Conservation (phyloP, 2,329 filamentous ascomycete species). For the Amauroascus verrucosus region DNA sequence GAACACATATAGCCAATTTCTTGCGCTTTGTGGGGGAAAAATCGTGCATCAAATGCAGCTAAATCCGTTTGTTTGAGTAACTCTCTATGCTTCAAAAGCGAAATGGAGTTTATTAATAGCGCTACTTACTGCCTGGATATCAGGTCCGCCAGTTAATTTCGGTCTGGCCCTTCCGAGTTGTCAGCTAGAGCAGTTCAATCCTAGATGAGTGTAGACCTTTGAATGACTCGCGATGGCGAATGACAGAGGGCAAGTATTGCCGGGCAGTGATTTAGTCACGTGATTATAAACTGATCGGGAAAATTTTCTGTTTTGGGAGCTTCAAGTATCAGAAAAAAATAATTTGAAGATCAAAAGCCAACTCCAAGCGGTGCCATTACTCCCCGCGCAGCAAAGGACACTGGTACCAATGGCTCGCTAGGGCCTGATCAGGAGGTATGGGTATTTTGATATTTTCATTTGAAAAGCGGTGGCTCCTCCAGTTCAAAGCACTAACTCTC, state of each 20-base stretch:
- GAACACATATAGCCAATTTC: neutral
- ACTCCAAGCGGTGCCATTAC: neutral
- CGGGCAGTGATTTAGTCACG: neutral
- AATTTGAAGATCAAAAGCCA: neutral
- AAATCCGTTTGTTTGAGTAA: too few species aligned
- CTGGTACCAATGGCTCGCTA: constrained; percentile 9
- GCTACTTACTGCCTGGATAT: too few species aligned
- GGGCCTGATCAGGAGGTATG: constrained; percentile 1
- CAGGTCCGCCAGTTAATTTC: too few species aligned
- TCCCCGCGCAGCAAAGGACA: constrained; percentile 4
- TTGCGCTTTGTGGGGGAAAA: neutral
- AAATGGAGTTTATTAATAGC: too few species aligned
- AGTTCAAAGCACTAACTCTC: neutral
- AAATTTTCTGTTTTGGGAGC: constrained; percentile 8
- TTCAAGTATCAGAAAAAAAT: constrained; percentile 5
- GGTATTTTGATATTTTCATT: neutral
- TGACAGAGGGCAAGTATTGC: constrained; percentile 4
- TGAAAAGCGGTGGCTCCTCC: neutral
- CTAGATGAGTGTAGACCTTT: too few species aligned
- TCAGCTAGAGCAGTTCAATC: too few species aligned
- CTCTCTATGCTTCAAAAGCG: too few species aligned
- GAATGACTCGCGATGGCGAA: too few species aligned
- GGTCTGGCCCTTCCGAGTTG: too few species aligned
- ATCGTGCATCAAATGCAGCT: neutral
- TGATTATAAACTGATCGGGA: neutral